Conservation (phyloP, 2,329 filamentous ascomycete species). For the Paecilomyces sp. region DNA sequence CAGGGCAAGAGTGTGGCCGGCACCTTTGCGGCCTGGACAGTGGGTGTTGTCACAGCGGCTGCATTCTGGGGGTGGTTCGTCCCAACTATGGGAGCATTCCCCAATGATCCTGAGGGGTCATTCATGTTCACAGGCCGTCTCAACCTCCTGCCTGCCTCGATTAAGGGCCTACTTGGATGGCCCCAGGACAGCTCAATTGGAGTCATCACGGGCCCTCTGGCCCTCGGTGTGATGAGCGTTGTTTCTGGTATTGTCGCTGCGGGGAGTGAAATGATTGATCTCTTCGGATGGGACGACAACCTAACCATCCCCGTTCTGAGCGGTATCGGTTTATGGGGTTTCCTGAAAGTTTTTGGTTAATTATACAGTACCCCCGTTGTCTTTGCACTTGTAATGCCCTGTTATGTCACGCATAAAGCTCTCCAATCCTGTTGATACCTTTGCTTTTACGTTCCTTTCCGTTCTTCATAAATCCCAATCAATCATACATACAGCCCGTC, state of each 20-base stretch:
- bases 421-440: neutral
- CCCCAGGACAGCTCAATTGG: conserved; percentile 44
- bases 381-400: neutral
- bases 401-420: neutral
- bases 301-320: conserved; percentile 91
- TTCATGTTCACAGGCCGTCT: conserved; percentile 79
- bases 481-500: no score
- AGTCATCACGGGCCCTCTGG: conserved; percentile 61
- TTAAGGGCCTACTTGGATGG: conserved; percentile 56
- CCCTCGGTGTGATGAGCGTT: conserved; percentile 72
- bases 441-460: neutral
- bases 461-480: neutral
- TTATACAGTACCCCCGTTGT: conserved; percentile 1
- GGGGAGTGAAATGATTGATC: conserved; percentile 79
- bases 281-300: conserved; percentile 96
- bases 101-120: conserved; percentile 59
- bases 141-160: conserved; percentile 54
- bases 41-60: conserved; percentile 74
- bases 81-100: conserved; percentile 59
- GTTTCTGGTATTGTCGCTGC: conserved; percentile 86
- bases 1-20: conserved; percentile 88
- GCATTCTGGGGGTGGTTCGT: conserved; percentile 86
- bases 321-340: conserved; percentile 81
- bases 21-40: conserved; percentile 71
- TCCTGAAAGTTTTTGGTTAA: conserved; percentile 74